A percentile compares a stretch with the other conserved stretches of the same genome.
Evolutionary conservation across 805 yeast species (phyloP).

Genomic region (Yarrowia sp.): DNA sequence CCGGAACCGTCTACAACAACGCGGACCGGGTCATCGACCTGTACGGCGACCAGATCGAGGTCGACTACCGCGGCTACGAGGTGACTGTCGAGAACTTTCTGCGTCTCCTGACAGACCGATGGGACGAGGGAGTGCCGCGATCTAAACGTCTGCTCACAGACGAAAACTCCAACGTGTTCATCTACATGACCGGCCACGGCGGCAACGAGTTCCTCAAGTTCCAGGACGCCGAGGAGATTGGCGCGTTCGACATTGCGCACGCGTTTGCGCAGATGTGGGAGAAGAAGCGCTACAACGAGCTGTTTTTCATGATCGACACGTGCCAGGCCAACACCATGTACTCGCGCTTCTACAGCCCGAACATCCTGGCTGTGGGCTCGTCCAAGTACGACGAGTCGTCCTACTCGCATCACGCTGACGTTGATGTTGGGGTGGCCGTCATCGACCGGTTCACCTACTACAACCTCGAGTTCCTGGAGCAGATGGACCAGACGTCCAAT

Average conservation of each 20-base stretch:
- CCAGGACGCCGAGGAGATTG: constrained; percentile 97
- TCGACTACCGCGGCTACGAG: constrained; percentile 95
- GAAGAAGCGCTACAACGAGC: constrained; percentile 90
- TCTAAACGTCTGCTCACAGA: constrained; percentile 88
- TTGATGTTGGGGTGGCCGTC: constrained; percentile 95
- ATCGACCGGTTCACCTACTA: constrained; percentile 94
- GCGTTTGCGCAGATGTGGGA: constrained; percentile 97
- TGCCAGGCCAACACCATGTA: constrained; percentile 99
- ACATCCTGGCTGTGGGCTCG: constrained; percentile 89
- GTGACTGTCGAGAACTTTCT: constrained; percentile 96
- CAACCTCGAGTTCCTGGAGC: constrained; percentile 83
- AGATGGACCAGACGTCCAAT: constrained; percentile 70
- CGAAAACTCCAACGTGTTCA: constrained; percentile 89
- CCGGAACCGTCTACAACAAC: constrained; percentile 93
- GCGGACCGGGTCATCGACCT: constrained; percentile 88
- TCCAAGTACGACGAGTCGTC: constrained; percentile 84
- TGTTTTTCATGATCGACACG: constrained; percentile 96
- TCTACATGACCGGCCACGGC: constrained; percentile 97
- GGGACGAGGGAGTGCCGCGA: constrained; percentile 93
- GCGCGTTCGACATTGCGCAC: constrained; percentile 92
- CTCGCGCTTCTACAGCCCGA: constrained; percentile 86
- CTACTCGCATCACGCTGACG: constrained; percentile 93
- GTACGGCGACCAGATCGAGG: constrained; percentile 92
- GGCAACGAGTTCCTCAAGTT: constrained; percentile 96
- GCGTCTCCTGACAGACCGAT: constrained; percentile 88